Percentiles rank a stretch among this genome's conserved stretches.
phyloP scores from a whole-genome alignment of 768 basidiomycete genomes.

The Gymnopilus junonius region DNA sequence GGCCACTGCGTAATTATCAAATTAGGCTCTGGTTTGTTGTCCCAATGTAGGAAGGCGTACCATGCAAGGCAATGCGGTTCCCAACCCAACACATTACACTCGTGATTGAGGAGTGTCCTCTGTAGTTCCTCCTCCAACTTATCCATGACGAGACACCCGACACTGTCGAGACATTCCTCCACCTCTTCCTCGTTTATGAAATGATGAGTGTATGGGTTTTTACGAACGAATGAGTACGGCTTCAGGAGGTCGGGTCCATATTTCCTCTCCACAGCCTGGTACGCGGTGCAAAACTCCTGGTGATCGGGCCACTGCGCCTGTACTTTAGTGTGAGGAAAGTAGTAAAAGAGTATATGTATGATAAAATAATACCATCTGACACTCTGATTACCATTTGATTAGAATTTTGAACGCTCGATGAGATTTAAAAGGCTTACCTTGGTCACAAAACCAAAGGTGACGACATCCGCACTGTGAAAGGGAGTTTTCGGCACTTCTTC shows the following conservation, averaged over 20 bases:
- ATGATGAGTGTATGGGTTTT: conserved; percentile 9
- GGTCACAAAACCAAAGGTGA: too few species aligned
- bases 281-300: conserved; percentile 36
- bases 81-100: conserved; percentile 30
- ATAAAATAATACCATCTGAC: too few species aligned
- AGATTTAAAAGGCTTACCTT: too few species aligned
- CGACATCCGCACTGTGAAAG: too few species aligned
- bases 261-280: conserved; percentile 26
- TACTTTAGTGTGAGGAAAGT: too few species aligned
- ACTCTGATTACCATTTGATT: too few species aligned
- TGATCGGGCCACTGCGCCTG: conserved; percentile 39
- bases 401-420: too few species aligned
- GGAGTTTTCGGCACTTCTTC: too few species aligned
- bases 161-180: conserved; percentile 11
- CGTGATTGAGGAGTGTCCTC: conserved; percentile 18
- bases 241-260: conserved; percentile 2
- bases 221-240: conserved; percentile 14
- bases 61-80: conserved; percentile 36
- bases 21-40: too few species aligned
- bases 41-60: conserved; percentile 19
- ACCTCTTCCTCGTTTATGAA: conserved; percentile 14
- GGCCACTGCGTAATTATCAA: too few species aligned
- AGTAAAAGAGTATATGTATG: too few species aligned
- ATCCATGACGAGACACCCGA: conserved; percentile 11
- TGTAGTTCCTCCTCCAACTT: conserved; percentile 13